phyloP scores from a whole-genome alignment of 768 basidiomycete species.

The Piloderma croceum region DNA sequence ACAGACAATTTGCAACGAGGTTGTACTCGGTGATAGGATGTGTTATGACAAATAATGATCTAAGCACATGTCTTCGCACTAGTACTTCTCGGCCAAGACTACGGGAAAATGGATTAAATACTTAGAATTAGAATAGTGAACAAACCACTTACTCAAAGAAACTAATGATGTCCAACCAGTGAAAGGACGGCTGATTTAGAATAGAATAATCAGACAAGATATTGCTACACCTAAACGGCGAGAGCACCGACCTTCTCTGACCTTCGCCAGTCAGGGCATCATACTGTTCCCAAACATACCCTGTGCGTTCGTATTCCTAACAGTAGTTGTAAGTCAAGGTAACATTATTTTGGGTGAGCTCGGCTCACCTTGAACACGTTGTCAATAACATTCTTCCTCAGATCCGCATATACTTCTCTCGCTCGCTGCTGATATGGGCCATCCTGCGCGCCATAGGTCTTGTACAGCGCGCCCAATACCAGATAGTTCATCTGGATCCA shows the following conservation, averaged over 20 bases:
- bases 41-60: no score
- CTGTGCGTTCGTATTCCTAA: slow-evolving; percentile 87
- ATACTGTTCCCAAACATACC: slow-evolving; percentile 98
- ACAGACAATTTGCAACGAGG: no score
- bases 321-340: background rate
- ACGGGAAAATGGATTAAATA: slow-evolving; percentile 9
- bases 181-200: slow-evolving; percentile 74
- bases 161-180: slow-evolving; percentile 95
- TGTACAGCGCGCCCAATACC: slow-evolving; percentile 70
- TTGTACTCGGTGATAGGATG: no score
- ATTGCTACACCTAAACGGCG: slow-evolving; percentile 2
- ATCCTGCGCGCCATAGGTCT: slow-evolving; percentile 70
- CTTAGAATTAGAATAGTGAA: background rate
- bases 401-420: slow-evolving; percentile 68
- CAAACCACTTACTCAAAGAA: slow-evolving; percentile 65
- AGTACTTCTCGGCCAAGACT: slow-evolving; percentile 73
- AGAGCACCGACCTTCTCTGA: slow-evolving; percentile 60
- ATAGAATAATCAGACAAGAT: slow-evolving; percentile 6
- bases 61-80: slow-evolving; percentile 9
- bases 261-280: slow-evolving; percentile 81
- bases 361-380: slow-evolving; percentile 67
- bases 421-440: slow-evolving; percentile 82
- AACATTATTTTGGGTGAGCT: background rate
- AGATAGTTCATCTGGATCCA: slow-evolving; percentile 99
- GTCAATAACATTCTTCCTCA: slow-evolving; percentile 77